Evolutionary conservation across 768 basidiomycete genomes (phyloP).

Genomic region (Lyophyllum shimeji): DNA sequence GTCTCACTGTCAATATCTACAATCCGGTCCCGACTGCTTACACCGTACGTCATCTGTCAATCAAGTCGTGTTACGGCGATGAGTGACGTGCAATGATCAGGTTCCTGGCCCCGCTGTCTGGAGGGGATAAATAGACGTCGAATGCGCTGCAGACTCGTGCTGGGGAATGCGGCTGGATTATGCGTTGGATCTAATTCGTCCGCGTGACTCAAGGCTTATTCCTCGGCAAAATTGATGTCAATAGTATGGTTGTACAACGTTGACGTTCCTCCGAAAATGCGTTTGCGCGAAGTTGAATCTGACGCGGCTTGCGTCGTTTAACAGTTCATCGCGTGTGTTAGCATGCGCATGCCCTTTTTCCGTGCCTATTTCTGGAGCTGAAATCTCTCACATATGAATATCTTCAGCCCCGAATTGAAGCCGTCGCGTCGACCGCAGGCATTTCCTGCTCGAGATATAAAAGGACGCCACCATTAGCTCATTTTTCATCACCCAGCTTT

Average conservation of each 20-base stretch:
- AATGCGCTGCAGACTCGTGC: background rate
- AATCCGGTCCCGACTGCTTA: conserved; percentile 31
- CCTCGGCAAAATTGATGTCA: conserved; percentile 5
- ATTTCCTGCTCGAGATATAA: background rate
- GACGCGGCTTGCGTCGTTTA: background rate
- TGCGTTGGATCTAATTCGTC: background rate
- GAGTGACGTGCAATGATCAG: conserved; percentile 19
- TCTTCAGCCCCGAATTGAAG: background rate
- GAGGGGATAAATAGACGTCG: conserved; percentile 8
- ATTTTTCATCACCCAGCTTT: background rate
- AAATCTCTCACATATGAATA: background rate
- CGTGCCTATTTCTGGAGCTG: background rate
- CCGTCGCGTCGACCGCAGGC: background rate
- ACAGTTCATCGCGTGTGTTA: background rate
- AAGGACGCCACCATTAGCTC: background rate
- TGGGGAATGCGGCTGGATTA: background rate
- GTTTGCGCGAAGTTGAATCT: background rate
- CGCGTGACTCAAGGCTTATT: background rate
- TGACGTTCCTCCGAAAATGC: background rate
- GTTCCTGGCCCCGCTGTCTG: conserved; percentile 19
- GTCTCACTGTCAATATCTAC: conserved; percentile 38
- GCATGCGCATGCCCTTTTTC: background rate
- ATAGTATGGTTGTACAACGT: conserved; percentile 6
- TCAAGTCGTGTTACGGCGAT: background rate
- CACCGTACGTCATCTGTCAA: conserved; percentile 14